These are phyloP conservation scores for Huntiella omanensis DNA, from an alignment of 2,329 filamentous ascomycete species.

Conservation along the genomic window DNA sequence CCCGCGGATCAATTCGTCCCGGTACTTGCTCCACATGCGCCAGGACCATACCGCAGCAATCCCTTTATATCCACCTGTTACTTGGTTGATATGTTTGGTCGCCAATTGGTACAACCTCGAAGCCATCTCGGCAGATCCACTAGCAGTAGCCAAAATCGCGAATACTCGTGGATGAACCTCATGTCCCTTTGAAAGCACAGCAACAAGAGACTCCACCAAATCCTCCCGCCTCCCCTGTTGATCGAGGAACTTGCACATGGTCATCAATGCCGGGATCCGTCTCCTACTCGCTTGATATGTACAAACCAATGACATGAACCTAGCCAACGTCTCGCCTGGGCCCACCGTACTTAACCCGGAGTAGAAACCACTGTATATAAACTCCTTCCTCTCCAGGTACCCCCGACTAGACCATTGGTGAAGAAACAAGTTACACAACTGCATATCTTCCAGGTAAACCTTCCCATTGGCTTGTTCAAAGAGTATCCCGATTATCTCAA, in stretches of 20 bases:
- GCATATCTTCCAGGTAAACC: slow-evolving; percentile 6
- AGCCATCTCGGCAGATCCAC: slow-evolving; percentile 15
- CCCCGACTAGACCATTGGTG: slow-evolving; percentile 14
- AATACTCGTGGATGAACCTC: slow-evolving; percentile 5
- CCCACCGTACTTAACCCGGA: neutral
- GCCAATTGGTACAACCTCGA: slow-evolving; percentile 14
- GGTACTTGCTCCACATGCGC: slow-evolving; percentile 18
- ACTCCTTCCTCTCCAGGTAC: slow-evolving; percentile 2
- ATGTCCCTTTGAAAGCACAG: slow-evolving; percentile 1
- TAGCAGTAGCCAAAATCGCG: slow-evolving; percentile 10
- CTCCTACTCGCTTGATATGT: slow-evolving; percentile 3
- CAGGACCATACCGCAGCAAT: slow-evolving; percentile 16
- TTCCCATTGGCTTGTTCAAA: slow-evolving; percentile 3
- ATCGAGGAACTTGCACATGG: slow-evolving; percentile 11
- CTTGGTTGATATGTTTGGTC: slow-evolving; percentile 1
- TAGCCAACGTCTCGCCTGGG: slow-evolving; percentile 4
- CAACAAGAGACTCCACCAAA: slow-evolving; percentile 10
- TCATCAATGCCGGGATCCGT: slow-evolving; percentile 10
- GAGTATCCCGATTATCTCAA: slow-evolving; percentile 11
- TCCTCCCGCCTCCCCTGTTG: slow-evolving; percentile 10
- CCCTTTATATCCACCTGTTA: slow-evolving; percentile 7
- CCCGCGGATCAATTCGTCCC: slow-evolving; percentile 17
- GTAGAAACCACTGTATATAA: slow-evolving; percentile 1
- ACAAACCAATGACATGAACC: slow-evolving; percentile 5
- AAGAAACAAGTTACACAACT: slow-evolving; percentile 13